These are phyloP conservation scores for Sophora flavescens DNA, from an alignment of 306 rosid genomes.

Conservation along the genomic window DNA sequence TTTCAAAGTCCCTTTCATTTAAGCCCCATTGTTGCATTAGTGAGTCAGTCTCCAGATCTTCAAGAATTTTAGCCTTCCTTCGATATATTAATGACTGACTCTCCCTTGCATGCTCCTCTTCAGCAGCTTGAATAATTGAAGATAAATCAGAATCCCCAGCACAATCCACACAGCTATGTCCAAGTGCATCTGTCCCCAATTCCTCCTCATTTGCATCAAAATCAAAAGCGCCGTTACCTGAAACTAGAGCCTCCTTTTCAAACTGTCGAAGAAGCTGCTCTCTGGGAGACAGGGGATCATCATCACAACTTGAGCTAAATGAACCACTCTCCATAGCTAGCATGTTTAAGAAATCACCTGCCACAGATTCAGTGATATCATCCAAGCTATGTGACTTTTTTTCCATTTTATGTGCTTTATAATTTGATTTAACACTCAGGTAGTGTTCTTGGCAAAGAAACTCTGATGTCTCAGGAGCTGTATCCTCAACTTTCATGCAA, in stretches of 20 bases:
- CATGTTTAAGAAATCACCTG: constrained; percentile 72
- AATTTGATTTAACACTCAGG: constrained; percentile 46
- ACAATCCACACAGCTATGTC: constrained; percentile 25
- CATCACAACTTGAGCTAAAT: constrained; percentile 47
- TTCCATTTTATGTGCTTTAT: constrained; percentile 48
- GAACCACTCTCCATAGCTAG: constrained; percentile 61
- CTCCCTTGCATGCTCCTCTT: constrained; percentile 63
- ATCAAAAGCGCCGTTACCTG: constrained; percentile 51
- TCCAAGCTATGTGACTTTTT: constrained; percentile 65
- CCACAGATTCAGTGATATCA: constrained; percentile 64
- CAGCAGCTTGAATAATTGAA: constrained; percentile 58
- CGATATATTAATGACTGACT: constrained; percentile 57
- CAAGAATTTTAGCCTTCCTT: constrained; percentile 74
- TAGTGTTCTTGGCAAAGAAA: constrained; percentile 42
- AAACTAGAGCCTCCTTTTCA: constrained; percentile 69
- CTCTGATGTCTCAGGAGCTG: constrained; percentile 44
- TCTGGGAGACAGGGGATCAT: constrained; percentile 76
- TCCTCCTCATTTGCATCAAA: constrained; percentile 56
- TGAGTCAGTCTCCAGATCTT: constrained; percentile 77
- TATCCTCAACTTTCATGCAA: constrained; percentile 45
- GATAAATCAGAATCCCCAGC: constrained; percentile 63
- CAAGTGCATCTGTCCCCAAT: constrained; percentile 40
- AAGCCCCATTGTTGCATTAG: constrained; percentile 83
- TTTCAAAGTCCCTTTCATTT: constrained; percentile 70
- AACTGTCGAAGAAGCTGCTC: constrained; percentile 76